Evolutionary conservation across 768 basidiomycete species (phyloP).

Genomic region (Suillus placidus): DNA sequence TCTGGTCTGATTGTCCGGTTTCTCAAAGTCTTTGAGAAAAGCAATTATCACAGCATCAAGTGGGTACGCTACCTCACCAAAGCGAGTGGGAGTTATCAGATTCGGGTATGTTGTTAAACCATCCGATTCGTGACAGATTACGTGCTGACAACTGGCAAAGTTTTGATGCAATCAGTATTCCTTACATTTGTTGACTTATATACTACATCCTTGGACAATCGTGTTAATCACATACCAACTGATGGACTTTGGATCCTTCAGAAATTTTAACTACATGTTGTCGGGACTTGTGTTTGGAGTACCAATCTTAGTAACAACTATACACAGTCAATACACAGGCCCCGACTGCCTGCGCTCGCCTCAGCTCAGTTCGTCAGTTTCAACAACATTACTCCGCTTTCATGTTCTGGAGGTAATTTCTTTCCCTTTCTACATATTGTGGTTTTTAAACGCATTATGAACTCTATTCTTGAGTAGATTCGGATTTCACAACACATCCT

Average conservation of each 20-base stretch:
- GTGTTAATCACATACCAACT: constrained; percentile 28
- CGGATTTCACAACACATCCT: constrained; percentile 86
- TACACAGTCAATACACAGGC: constrained; percentile 8
- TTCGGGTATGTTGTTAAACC: constrained; percentile 65
- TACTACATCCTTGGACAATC: constrained; percentile 13
- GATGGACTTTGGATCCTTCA: constrained; percentile 11
- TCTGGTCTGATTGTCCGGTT: constrained; percentile 96
- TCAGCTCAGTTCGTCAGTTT: constrained; percentile 9
- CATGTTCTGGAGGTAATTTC: constrained; percentile 54
- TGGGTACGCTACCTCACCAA: constrained; percentile 97
- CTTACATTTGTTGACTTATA: constrained; percentile 21
- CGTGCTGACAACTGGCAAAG: constrained; percentile 16
- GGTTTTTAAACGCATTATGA: constrained; percentile 10
- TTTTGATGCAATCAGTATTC: constrained; percentile 30
- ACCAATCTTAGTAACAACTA: constrained; percentile 30
- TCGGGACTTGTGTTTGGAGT: constrained; percentile 8
- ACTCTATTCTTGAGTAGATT: constrained; percentile 55
- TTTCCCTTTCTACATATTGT: constrained; percentile 1
- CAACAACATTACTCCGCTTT: constrained; percentile 17
- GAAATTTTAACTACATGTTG: constrained; percentile 7
- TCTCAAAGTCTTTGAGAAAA: constrained; percentile 97
- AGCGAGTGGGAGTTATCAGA: constrained; percentile 91
- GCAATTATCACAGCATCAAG: constrained; percentile 91
- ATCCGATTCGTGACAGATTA: not conserved
- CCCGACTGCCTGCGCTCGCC: not conserved